phyloP scores from a whole-genome alignment of 2,329 filamentous ascomycete genomes.

The Ustulina deusta region DNA sequence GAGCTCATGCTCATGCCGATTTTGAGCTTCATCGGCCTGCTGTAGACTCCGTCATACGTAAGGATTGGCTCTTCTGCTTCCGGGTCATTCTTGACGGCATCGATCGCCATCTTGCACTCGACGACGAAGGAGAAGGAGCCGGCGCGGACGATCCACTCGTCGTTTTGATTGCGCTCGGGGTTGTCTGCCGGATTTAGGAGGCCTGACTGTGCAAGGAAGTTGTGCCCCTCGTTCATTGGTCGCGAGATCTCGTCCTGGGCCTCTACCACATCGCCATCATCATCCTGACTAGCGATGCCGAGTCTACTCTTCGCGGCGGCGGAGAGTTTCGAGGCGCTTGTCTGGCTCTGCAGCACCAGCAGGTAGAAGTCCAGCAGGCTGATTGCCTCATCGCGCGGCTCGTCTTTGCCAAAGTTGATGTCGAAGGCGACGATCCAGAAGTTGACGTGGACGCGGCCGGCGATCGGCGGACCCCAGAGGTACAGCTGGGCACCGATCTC shows the following conservation, averaged over 20 bases:
- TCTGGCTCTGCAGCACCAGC: constrained; percentile 9
- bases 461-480: constrained; percentile 49
- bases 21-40: constrained; percentile 29
- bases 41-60: constrained; percentile 20
- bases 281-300: no score
- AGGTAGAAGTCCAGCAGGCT: constrained; percentile 29
- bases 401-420: constrained; percentile 20
- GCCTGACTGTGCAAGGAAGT: constrained; percentile 37
- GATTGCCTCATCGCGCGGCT: neutral
- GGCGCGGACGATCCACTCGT: constrained; percentile 39
- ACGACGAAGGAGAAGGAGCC: constrained; percentile 42
- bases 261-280: no score
- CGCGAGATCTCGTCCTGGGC: no score
- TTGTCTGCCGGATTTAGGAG: constrained; percentile 29
- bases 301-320: no score
- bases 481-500: constrained; percentile 48
- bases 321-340: neutral
- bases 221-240: constrained; percentile 34
- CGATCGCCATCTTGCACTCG: constrained; percentile 41
- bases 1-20: constrained; percentile 20
- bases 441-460: constrained; percentile 50
- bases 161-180: constrained; percentile 31
- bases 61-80: constrained; percentile 1
- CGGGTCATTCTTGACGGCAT: constrained; percentile 14
- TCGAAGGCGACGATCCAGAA: constrained; percentile 47